Conservation (phyloP, 2,329 filamentous ascomycete species). For the Huntiella moniliformis region DNA sequence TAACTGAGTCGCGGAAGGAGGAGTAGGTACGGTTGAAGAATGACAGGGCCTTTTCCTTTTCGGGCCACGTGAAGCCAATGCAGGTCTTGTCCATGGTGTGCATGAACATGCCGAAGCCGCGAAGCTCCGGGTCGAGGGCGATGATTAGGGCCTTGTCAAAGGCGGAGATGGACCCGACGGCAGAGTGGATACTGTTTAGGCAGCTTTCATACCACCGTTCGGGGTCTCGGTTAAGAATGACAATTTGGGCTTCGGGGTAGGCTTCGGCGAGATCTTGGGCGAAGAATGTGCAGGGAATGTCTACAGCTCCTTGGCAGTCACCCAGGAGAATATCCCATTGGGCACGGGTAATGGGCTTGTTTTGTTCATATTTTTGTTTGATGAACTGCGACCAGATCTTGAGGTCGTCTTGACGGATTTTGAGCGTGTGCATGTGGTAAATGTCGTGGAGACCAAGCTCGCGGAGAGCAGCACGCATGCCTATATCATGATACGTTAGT, state of each 20-base stretch:
- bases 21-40: slow-evolving; percentile 22
- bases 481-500: slow-evolving; percentile 13
- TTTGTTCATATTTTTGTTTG: slow-evolving; percentile 14
- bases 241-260: slow-evolving; percentile 21
- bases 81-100: slow-evolving; percentile 12
- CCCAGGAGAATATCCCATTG: slow-evolving; percentile 29
- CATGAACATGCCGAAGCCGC: slow-evolving; percentile 17
- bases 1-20: slow-evolving; percentile 19
- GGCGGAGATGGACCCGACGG: slow-evolving; percentile 11
- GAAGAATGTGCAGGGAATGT: slow-evolving; percentile 37
- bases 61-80: slow-evolving; percentile 14
- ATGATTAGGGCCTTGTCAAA: slow-evolving; percentile 12
- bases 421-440: slow-evolving; percentile 20
- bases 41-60: slow-evolving; percentile 21
- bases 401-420: slow-evolving; percentile 11
- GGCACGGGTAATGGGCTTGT: slow-evolving; percentile 17
- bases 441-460: slow-evolving; percentile 21
- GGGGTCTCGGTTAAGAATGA: slow-evolving; percentile 23
- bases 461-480: slow-evolving; percentile 19
- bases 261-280: slow-evolving; percentile 19
- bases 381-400: slow-evolving; percentile 15
- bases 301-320: slow-evolving; percentile 29
- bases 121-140: slow-evolving; percentile 18
- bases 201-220: slow-evolving; percentile 21
- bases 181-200: slow-evolving; percentile 14